These are phyloP conservation scores for Penicillium taxi DNA, from an alignment of 495 filamentous ascomycete genomes.

Conservation along the genomic window DNA sequence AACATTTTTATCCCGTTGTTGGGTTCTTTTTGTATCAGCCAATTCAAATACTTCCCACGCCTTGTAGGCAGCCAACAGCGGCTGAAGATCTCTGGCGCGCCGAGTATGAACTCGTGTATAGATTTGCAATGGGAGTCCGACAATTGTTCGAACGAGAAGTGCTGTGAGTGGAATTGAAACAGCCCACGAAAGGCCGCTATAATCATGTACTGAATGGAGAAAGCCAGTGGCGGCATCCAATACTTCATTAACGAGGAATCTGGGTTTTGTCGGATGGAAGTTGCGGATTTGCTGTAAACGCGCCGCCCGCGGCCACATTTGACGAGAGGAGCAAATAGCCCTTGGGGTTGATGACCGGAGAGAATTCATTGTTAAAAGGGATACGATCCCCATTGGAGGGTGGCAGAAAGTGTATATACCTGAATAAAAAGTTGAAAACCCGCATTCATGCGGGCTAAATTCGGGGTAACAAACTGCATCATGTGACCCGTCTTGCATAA, in stretches of 20 bases:
- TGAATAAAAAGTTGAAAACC: no score
- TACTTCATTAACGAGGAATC: constrained; percentile 35
- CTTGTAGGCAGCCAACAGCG: constrained; percentile 22
- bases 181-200: constrained; percentile 60
- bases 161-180: constrained; percentile 63
- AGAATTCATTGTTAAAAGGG: constrained; percentile 10
- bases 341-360: constrained; percentile 6
- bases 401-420: no score
- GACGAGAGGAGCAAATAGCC: constrained; percentile 7
- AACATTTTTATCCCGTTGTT: no score
- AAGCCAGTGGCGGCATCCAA: constrained; percentile 46
- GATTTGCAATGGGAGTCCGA: constrained; percentile 52
- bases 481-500: constrained; percentile 24
- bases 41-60: no score
- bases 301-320: neutral
- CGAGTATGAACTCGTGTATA: constrained; percentile 38
- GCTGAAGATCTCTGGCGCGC: constrained; percentile 39
- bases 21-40: no score
- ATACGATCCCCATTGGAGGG: neutral
- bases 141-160: constrained; percentile 47
- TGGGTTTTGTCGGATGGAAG: constrained; percentile 40
- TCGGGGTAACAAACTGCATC: constrained; percentile 4
- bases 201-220: constrained; percentile 53
- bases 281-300: constrained; percentile 29
- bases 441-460: neutral